These are phyloP conservation scores for Cardamine occulta DNA, from an alignment of 345 rosid species.

Conservation along the genomic window DNA sequence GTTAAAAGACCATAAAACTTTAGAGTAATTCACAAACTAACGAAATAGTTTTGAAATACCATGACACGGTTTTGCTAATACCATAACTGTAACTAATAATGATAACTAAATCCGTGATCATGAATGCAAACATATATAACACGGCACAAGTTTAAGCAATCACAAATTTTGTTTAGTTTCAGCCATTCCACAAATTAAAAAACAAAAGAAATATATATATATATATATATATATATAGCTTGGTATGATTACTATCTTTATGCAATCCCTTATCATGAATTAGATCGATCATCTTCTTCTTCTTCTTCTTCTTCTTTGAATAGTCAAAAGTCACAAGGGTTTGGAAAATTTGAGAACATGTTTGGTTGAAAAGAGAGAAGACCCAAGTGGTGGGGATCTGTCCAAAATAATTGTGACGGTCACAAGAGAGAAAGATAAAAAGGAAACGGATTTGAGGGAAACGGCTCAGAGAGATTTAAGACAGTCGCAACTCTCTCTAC, in stretches of 20 bases:
- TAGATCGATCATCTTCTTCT: background rate
- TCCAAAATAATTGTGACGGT: conserved; percentile 43
- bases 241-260: background rate
- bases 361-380: conserved; percentile 27
- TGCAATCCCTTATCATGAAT: background rate
- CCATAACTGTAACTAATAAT: background rate
- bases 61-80: background rate
- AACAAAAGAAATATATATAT: background rate
- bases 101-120: background rate
- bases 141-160: background rate
- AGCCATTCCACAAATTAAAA: background rate
- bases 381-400: conserved; percentile 38
- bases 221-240: background rate
- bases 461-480: conserved; percentile 30
- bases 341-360: conserved; percentile 21
- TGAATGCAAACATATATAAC: background rate
- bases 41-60: background rate
- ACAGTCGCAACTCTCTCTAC: conserved; percentile 15
- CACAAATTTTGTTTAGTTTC: background rate
- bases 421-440: conserved; percentile 40
- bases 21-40: background rate
- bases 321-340: conserved; percentile 31
- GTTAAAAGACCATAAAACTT: background rate
- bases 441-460: conserved; percentile 46
- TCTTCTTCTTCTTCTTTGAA: conserved; percentile 7